These are phyloP conservation scores for Malus hybrid DNA, from an alignment of 331 rosid genomes.

Conservation along the genomic window DNA sequence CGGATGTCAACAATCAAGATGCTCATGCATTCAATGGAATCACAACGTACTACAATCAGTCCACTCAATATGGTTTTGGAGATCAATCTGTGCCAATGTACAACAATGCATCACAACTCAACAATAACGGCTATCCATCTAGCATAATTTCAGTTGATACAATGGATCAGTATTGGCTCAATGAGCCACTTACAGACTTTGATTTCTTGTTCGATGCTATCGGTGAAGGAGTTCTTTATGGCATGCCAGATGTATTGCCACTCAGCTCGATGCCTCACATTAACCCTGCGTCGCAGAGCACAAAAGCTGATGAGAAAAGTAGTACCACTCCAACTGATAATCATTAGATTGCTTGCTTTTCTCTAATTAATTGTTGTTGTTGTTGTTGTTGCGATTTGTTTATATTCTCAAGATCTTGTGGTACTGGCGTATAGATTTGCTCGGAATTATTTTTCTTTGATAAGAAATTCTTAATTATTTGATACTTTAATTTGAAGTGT, in stretches of 20 bases:
- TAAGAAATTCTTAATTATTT: too few species aligned
- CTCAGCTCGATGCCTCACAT: neutral
- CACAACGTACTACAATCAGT: neutral
- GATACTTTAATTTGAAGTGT: neutral
- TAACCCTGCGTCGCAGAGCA: neutral
- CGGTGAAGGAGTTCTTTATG: too few species aligned
- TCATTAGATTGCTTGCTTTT: neutral
- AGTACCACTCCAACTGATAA: neutral
- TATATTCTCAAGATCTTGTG: too few species aligned
- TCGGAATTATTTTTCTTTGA: neutral
- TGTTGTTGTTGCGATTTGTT: too few species aligned
- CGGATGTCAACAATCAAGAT: too few species aligned
- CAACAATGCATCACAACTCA: neutral
- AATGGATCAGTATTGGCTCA: neutral
- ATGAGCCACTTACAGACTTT: neutral
- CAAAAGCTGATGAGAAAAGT: neutral
- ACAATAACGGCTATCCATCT: neutral
- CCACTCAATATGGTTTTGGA: neutral
- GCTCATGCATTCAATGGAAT: neutral
- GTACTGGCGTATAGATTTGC: neutral
- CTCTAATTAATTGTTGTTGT: neutral
- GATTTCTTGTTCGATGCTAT: neutral
- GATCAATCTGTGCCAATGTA: neutral
- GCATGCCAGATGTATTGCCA: neutral
- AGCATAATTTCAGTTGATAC: neutral